Conservation (phyloP, 179 eudicot species). For the Beta lomatogona region DNA sequence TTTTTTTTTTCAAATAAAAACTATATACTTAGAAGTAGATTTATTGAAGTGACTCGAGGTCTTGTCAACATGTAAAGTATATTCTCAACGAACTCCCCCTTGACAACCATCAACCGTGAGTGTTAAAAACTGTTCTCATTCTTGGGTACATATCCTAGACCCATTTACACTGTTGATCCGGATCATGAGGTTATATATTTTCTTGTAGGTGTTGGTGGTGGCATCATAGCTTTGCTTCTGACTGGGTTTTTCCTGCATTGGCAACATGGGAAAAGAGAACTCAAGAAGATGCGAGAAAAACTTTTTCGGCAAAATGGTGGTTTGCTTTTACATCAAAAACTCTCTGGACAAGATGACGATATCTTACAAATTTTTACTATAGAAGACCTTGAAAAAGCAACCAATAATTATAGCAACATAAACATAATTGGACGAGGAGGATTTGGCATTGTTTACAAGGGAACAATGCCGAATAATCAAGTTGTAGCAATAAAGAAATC, state of each 20-base stretch:
- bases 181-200: not conserved
- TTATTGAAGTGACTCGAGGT: too few species aligned
- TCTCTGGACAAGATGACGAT: not conserved
- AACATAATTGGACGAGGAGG: constrained; percentile 7
- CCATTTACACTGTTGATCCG: too few species aligned
- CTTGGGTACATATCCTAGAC: too few species aligned
- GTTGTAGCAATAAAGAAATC: too few species aligned
- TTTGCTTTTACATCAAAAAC: not conserved
- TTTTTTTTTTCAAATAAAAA: too few species aligned
- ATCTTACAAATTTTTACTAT: not conserved
- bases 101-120: too few species aligned
- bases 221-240: not conserved
- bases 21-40: too few species aligned
- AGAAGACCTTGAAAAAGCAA: not conserved
- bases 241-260: not conserved
- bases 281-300: not conserved
- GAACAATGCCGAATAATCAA: too few species aligned
- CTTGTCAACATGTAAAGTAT: too few species aligned
- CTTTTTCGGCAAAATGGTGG: not conserved
- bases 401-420: not conserved
- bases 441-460: not conserved
- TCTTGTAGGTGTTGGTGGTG: not conserved
- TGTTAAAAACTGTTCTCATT: too few species aligned
- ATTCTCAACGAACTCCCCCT: too few species aligned
- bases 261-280: constrained; percentile 5